These are phyloP conservation scores for Tulasnella sp. DNA, from an alignment of 768 basidiomycete species.

Conservation along the genomic window DNA sequence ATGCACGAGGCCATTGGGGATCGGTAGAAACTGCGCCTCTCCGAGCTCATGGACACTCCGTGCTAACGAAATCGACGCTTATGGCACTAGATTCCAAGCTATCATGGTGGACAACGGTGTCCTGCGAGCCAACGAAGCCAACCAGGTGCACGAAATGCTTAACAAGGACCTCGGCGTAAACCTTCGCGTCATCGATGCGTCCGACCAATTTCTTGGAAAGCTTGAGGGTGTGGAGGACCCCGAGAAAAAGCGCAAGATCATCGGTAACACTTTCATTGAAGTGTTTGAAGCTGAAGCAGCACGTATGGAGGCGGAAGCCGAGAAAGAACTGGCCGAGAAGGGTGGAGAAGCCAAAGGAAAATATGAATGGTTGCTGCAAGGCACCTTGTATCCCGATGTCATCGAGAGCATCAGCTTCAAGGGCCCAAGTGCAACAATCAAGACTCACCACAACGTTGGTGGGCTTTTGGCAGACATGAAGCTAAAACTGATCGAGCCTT, in stretches of 20 bases:
- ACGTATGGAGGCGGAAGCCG: constrained; percentile 79
- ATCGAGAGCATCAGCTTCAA: constrained; percentile 99
- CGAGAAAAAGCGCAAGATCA: constrained; percentile 95
- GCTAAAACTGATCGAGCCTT: constrained; percentile 94
- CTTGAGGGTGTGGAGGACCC: constrained; percentile 94
- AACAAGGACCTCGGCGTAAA: constrained; percentile 92
- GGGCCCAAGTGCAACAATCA: constrained; percentile 97
- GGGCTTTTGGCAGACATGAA: constrained; percentile 89
- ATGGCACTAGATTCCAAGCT: constrained; percentile 78
- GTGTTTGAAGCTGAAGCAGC: constrained; percentile 93
- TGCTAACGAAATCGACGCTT: constrained; percentile 12
- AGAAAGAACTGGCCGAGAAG: constrained; percentile 60
- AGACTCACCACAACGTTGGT: constrained; percentile 99
- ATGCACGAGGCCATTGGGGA: constrained; percentile 99
- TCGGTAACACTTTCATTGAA: constrained; percentile 98
- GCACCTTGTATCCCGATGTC: constrained; percentile 97
- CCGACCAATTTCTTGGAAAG: constrained; percentile 83
- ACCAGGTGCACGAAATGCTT: constrained; percentile 90
- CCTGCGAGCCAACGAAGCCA: constrained; percentile 82
- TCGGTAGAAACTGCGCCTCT: constrained; percentile 50
- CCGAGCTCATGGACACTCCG: not conserved
- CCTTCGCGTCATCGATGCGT: constrained; percentile 92
- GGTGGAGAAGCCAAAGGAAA: constrained; percentile 76
- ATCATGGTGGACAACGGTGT: constrained; percentile 99
- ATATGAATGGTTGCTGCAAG: constrained; percentile 96